phyloP scores from a whole-genome alignment of 2,329 filamentous ascomycete genomes.

The Fusarium acutatum region DNA sequence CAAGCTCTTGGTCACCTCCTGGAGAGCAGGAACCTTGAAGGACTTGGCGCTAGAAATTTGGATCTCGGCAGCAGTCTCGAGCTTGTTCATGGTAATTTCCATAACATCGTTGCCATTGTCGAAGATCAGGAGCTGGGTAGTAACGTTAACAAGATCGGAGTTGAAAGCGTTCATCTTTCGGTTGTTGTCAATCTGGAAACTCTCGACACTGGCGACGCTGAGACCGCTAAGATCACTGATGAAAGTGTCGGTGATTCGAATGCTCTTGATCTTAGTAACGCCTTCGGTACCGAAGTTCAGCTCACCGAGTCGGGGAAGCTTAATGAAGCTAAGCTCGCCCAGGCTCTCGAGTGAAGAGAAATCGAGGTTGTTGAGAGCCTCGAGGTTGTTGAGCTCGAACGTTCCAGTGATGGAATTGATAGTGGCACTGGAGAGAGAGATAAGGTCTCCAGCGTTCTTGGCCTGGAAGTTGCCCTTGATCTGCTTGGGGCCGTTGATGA shows the following conservation, averaged over 20 bases:
- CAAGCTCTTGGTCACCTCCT: constrained; percentile 78
- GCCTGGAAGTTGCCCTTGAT: constrained; percentile 67
- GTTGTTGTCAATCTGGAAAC: constrained; percentile 92
- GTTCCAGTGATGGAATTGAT: constrained; percentile 72
- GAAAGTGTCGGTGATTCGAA: constrained; percentile 87
- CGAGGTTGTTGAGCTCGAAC: constrained; percentile 76
- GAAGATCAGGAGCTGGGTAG: constrained; percentile 73
- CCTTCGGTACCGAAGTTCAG: constrained; percentile 60
- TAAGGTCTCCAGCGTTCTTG: constrained; percentile 68
- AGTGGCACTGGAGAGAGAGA: constrained; percentile 66
- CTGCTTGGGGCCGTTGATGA: constrained; percentile 66
- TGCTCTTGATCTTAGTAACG: constrained; percentile 71
- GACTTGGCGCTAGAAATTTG: constrained; percentile 78
- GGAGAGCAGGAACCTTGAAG: constrained; percentile 77
- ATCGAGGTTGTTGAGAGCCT: constrained; percentile 71
- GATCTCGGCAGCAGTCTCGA: constrained; percentile 64
- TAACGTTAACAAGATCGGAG: constrained; percentile 81
- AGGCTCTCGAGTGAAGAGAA: constrained; percentile 73
- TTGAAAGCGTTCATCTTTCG: constrained; percentile 76
- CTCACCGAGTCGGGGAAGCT: constrained; percentile 68
- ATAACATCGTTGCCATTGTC: constrained; percentile 78
- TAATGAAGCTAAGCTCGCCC: constrained; percentile 73
- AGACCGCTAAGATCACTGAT: constrained; percentile 82
- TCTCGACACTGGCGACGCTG: constrained; percentile 75
- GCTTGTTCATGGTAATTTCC: constrained; percentile 77